Evolutionary conservation across 2,329 filamentous ascomycete genomes (phyloP).

Genomic region (Pezicula rhizophila): DNA sequence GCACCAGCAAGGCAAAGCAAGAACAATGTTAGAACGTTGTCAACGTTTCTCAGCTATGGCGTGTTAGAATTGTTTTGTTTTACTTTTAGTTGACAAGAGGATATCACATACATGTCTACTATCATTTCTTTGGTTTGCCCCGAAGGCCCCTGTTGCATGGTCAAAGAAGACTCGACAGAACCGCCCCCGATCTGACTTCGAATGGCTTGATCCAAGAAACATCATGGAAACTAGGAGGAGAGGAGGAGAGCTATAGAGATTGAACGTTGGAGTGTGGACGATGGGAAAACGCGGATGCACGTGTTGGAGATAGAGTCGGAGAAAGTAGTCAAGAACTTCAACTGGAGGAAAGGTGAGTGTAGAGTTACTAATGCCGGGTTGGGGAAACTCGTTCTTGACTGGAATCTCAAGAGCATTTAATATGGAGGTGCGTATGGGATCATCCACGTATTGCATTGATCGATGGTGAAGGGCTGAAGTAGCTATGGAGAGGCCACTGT

Average conservation of each 20-base stretch:
- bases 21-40: slow-evolving; percentile 24
- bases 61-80: slow-evolving; percentile 3
- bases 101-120: slow-evolving; percentile 18
- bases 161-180: slow-evolving; percentile 23
- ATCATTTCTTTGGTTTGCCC: slow-evolving; percentile 17
- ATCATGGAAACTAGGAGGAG: slow-evolving; percentile 23
- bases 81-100: too few species aligned
- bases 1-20: slow-evolving; percentile 21
- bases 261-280: slow-evolving; percentile 23
- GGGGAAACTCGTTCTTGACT: slow-evolving; percentile 12
- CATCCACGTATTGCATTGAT: slow-evolving; percentile 15
- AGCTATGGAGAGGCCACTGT: slow-evolving; percentile 7
- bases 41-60: slow-evolving; percentile 16
- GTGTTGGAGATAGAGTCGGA: slow-evolving; percentile 21
- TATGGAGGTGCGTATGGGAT: slow-evolving; percentile 12
- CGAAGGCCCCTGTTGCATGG: slow-evolving; percentile 15
- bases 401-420: slow-evolving; percentile 14
- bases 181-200: slow-evolving; percentile 17
- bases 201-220: slow-evolving; percentile 25
- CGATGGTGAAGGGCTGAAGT: slow-evolving; percentile 8
- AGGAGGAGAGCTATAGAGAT: slow-evolving; percentile 19
- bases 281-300: slow-evolving; percentile 22
- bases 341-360: slow-evolving; percentile 18
- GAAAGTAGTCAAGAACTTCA: slow-evolving; percentile 23
- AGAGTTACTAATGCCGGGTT: slow-evolving; percentile 16